Base-by-base conservation (phyloP, 768 basidiomycete species). In the Collybia sp. region DNA sequence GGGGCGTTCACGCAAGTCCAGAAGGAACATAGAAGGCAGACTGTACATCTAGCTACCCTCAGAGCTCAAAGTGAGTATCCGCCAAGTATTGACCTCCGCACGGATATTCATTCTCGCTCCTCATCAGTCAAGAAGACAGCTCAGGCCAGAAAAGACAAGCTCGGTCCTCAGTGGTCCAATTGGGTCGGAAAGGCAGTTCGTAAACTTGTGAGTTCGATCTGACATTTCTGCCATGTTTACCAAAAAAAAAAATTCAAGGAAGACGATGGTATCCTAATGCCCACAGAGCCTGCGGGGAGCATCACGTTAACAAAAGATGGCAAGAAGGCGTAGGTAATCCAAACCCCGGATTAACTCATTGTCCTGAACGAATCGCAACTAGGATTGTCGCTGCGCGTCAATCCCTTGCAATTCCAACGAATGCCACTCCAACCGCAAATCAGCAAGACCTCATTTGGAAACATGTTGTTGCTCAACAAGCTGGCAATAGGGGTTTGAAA, bases 161-260 rank as follows among this genome's bases (percentile, higher is more conserved):
- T 78, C 9, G 76, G 76, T 3, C 72, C 73, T 5, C 64, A 71
- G 31, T 78, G 76, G 77, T 58, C 67, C 12, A 68, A 57, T 20
- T 77, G 73, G 72, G 71, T 78, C 18, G 57, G 63, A 20, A 70
- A 68, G 45, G 68, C 75, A 6, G 63, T 77, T 1, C 62, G 67
- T 31, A 72, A 67, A 47, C 63, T 78, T 39, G 77, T 75, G 30
- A 12, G 71, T 57, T 4, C 6, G 3, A 37, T 30, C 6, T 39
- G 2, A 25, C 25, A 8, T 25, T 25, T 44, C 17, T 43, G 13
- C 15, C 17, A 4, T 43, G 33, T 38, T n/a, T 12, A 33, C 39
- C 16, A 5, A 48, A 12, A 49, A 25, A 31, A 40, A 38, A 25
- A 39, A 40, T 11, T 38, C 13, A 51, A 76, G 75, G 70, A 71